These are phyloP conservation scores for Coniochaeta pulveracea DNA, from an alignment of 2,329 filamentous ascomycete genomes.

Conservation along the genomic window DNA sequence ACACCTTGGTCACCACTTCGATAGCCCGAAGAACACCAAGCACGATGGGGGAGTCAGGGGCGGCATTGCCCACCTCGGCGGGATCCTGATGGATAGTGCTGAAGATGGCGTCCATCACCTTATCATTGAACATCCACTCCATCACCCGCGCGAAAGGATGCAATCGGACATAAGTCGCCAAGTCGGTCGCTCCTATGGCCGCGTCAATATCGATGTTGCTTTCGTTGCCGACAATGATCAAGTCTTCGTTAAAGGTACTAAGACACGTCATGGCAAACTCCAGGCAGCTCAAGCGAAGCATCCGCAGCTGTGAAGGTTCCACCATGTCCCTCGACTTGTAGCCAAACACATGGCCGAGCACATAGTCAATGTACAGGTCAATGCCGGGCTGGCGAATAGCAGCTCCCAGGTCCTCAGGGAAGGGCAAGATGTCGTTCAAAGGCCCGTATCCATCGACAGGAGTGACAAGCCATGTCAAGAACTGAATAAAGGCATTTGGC, in stretches of 20 bases:
- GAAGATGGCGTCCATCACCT: conserved; percentile 71
- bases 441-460: conserved; percentile 50
- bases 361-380: conserved; percentile 86
- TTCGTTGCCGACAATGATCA: conserved; percentile 75
- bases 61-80: conserved; percentile 57
- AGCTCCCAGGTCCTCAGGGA: conserved; percentile 74
- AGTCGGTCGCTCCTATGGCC: conserved; percentile 60
- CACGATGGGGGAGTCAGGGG: conserved; percentile 71
- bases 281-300: conserved; percentile 70
- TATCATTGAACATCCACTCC: conserved; percentile 97
- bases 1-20: conserved; percentile 69
- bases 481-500: conserved; percentile 68
- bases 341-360: conserved; percentile 67
- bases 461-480: conserved; percentile 61
- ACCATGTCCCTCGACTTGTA: conserved; percentile 52
- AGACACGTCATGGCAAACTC: conserved; percentile 74
- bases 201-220: conserved; percentile 65
- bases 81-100: conserved; percentile 67
- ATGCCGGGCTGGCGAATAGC: conserved; percentile 70
- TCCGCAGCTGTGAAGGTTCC: conserved; percentile 57
- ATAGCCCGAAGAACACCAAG: conserved; percentile 70
- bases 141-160: conserved; percentile 92
- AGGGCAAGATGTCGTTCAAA: conserved; percentile 68
- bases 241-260: conserved; percentile 83
- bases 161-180: conserved; percentile 70